phyloP scores from a whole-genome alignment of 352 stramenopile genomes.

The Pythium aristosporum region DNA sequence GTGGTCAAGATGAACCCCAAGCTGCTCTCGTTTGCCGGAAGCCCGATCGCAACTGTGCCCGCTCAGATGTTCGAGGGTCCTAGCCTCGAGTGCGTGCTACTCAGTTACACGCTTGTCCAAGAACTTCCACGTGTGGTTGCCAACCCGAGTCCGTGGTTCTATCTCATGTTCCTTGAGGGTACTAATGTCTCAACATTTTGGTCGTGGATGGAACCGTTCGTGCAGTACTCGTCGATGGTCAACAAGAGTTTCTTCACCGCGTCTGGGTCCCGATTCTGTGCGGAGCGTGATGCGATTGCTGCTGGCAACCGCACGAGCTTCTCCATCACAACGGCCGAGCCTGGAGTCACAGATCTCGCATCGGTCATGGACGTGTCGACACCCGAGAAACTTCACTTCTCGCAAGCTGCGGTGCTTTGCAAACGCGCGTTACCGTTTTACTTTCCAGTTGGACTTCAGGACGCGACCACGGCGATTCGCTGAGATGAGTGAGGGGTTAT shows the following conservation, averaged over 20 bases:
- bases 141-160: not conserved
- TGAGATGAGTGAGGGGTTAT: too few species aligned
- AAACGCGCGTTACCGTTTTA: too few species aligned
- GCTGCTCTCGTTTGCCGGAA: not conserved
- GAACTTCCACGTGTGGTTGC: constrained; percentile 1
- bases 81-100: not conserved
- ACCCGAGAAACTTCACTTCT: constrained; percentile 1
- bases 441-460: too few species aligned
- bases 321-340: not conserved
- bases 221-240: constrained; percentile 3
- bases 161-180: not conserved
- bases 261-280: constrained; percentile 5
- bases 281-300: constrained; percentile 3
- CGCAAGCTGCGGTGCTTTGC: too few species aligned
- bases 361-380: constrained; percentile 17
- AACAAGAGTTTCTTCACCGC: constrained; percentile 4
- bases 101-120: not conserved
- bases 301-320: not conserved
- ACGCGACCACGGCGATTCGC: too few species aligned
- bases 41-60: not conserved
- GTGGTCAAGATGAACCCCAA: not conserved
- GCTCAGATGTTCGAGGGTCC: constrained; percentile 4
- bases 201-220: not conserved
- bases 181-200: constrained; percentile 12
- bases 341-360: not conserved